These are phyloP conservation scores for Fusarium globosum DNA, from an alignment of 2,329 filamentous ascomycete species.

Conservation along the genomic window DNA sequence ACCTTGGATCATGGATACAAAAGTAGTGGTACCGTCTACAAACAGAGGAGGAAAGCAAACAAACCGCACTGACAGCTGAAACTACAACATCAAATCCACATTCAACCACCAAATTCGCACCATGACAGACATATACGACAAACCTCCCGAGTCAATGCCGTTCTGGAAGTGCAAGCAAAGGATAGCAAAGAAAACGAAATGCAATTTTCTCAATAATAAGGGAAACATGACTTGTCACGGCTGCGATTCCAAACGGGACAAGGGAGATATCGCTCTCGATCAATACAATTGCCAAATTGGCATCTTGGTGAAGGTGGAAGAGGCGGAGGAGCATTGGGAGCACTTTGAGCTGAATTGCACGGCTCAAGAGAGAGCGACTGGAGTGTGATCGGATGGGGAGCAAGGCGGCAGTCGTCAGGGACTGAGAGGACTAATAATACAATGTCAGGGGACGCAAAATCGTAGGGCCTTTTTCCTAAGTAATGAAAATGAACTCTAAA, in stretches of 20 bases:
- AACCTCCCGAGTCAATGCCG: not conserved
- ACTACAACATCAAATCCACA: no score
- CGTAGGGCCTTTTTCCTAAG: accelerated
- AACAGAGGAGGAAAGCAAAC: not conserved
- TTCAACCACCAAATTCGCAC: accelerated
- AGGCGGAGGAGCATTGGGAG: not conserved
- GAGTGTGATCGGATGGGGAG: accelerated
- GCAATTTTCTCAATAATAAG: not conserved
- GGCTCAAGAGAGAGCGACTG: accelerated
- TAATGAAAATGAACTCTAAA: no score
- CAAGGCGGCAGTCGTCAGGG: accelerated
- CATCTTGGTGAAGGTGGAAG: no score
- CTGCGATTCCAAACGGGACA: accelerated
- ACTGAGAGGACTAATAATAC: no score
- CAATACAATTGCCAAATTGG: not conserved
- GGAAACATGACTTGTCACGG: accelerated
- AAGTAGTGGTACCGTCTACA: accelerated
- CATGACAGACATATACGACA: not conserved
- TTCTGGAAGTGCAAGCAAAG: not conserved
- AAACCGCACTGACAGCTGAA: accelerated
- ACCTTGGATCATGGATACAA: accelerated
- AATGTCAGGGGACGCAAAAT: not conserved
- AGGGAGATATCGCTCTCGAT: not conserved
- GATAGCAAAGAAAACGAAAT: not conserved
- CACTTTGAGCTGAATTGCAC: accelerated